phyloP scores from a whole-genome alignment of 116 monocot species.

The Dioscorea cayenensis region DNA sequence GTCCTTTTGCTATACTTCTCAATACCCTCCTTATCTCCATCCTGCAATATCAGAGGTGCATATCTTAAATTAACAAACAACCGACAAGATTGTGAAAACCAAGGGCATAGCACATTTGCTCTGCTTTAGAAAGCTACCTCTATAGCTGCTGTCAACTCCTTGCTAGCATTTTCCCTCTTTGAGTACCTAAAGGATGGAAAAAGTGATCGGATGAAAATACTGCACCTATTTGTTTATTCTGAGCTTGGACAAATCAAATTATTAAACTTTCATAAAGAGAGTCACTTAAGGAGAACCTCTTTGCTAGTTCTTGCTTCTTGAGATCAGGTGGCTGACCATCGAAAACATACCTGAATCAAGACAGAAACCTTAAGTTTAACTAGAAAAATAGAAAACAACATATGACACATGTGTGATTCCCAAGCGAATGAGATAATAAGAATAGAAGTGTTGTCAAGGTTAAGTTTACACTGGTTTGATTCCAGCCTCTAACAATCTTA shows the following conservation, averaged over 20 bases:
- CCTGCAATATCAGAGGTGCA: conserved; percentile 32
- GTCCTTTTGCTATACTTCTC: conserved; percentile 99
- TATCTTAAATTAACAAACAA: background rate
- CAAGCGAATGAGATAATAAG: no score
- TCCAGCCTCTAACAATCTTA: conserved; percentile 92
- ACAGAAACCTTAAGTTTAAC: background rate
- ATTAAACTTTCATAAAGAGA: background rate
- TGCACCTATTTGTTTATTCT: background rate
- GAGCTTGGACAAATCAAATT: background rate
- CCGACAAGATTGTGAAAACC: background rate
- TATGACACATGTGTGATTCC: no score
- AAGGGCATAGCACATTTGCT: background rate
- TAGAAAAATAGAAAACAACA: conserved; percentile 4
- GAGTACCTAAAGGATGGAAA: conserved; percentile 47
- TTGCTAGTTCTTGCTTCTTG: conserved; percentile 96
- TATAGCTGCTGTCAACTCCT: conserved; percentile 64
- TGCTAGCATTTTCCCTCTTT: conserved; percentile 91
- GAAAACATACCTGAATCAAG: conserved; percentile 77
- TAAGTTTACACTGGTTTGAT: conserved; percentile 84
- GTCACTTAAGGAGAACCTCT: conserved; percentile 39
- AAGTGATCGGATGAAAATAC: background rate
- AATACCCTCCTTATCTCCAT: conserved; percentile 80
- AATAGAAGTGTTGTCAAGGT: background rate
- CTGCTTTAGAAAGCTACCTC: conserved; percentile 40
- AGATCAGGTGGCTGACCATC: conserved; percentile 95